Conservation (phyloP, 306 rosid species). For the Abrus pulchellus region DNA sequence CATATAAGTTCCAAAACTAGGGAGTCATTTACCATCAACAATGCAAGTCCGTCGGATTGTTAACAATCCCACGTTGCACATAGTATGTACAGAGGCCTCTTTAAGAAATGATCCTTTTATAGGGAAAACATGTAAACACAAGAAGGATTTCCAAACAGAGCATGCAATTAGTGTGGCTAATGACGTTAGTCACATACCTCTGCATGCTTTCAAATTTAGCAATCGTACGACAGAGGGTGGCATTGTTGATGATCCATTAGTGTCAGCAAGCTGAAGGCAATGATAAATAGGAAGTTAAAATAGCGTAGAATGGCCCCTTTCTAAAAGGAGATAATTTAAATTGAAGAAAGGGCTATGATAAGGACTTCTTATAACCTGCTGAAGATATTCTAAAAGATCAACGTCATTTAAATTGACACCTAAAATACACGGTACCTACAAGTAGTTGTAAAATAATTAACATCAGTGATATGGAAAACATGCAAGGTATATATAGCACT, state of each 20-base stretch:
- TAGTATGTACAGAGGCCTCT: slow-evolving; percentile 11
- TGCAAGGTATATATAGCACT: slow-evolving; percentile 15
- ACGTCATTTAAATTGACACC: slow-evolving; percentile 81
- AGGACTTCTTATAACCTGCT: slow-evolving; percentile 71
- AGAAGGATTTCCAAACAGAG: slow-evolving; percentile 27
- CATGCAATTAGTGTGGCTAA: slow-evolving; percentile 14
- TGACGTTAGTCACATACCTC: slow-evolving; percentile 65
- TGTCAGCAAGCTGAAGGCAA: slow-evolving; percentile 77
- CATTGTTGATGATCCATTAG: slow-evolving; percentile 91
- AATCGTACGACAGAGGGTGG: slow-evolving; percentile 88
- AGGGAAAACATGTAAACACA: slow-evolving; percentile 22
- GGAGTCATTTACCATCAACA: neutral
- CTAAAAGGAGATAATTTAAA: slow-evolving; percentile 39
- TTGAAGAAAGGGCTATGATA: slow-evolving; percentile 24
- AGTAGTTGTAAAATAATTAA: slow-evolving; percentile 29
- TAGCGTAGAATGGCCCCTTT: slow-evolving; percentile 3
- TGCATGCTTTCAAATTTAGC: slow-evolving; percentile 91
- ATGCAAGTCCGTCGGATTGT: neutral
- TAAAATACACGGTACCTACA: slow-evolving; percentile 91
- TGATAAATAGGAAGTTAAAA: slow-evolving; percentile 30
- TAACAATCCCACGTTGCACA: slow-evolving; percentile 10
- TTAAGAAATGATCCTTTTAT: slow-evolving; percentile 25
- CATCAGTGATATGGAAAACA: slow-evolving; percentile 39
- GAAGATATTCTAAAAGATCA: slow-evolving; percentile 95
- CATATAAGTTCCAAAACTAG: neutral